Conservation (phyloP, 768 basidiomycete genomes). For the Galerina sulciceps region DNA sequence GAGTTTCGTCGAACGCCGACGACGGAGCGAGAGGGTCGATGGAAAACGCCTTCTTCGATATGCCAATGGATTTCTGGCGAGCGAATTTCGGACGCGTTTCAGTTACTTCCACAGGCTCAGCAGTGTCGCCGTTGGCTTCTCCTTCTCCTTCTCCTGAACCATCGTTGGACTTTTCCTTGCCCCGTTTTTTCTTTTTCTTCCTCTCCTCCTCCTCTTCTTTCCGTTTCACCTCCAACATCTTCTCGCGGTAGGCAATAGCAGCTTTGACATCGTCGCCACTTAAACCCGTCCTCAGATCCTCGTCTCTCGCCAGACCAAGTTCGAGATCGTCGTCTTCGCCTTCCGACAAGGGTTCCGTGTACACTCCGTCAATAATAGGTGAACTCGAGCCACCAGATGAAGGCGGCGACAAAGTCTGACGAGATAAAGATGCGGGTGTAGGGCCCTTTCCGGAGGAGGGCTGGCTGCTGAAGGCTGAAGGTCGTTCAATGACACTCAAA, state of each 20-base stretch:
- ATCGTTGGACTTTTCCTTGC: constrained; percentile 27
- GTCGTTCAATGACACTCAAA: constrained; percentile 76
- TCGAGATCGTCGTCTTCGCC: constrained; percentile 84
- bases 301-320: constrained; percentile 64
- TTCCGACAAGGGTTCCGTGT: constrained; percentile 92
- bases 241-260: constrained; percentile 86
- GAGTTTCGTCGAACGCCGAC: constrained; percentile 80
- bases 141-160: constrained; percentile 8
- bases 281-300: constrained; percentile 80
- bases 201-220: constrained; percentile 33
- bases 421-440: constrained; percentile 20
- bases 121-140: constrained; percentile 2
- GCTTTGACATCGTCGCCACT: constrained; percentile 76
- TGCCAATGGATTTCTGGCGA: constrained; percentile 21
- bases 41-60: constrained; percentile 46
- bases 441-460: constrained; percentile 47
- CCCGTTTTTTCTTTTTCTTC: constrained; percentile 24
- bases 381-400: constrained; percentile 50
- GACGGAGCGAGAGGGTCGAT: constrained; percentile 90
- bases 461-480: constrained; percentile 42
- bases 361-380: constrained; percentile 39
- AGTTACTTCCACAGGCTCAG: constrained; percentile 5
- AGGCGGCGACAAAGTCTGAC: constrained; percentile 16
- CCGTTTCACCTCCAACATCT: constrained; percentile 61
- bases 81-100: constrained; percentile 44